A percentile compares a stretch with the other conserved stretches of the same genome.
phyloP scores from a whole-genome alignment of 495 filamentous ascomycete genomes.

The Lasiosphaeria ovina region DNA sequence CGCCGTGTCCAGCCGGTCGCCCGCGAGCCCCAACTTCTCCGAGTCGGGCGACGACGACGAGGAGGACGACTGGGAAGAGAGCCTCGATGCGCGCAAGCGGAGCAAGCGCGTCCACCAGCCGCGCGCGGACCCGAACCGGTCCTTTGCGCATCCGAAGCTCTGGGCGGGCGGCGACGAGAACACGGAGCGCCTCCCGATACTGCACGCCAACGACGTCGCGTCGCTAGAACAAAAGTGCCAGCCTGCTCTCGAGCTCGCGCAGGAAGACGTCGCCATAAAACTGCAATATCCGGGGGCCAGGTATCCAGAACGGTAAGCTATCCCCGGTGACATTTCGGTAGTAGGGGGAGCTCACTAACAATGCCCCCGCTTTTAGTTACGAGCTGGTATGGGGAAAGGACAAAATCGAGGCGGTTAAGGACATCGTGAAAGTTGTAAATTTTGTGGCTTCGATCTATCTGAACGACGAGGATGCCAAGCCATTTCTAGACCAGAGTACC shows the following conservation, averaged over 20 bases:
- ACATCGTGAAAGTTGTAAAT: constrained; percentile 78
- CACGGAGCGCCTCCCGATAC: constrained; percentile 35
- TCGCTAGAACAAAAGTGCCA: constrained; percentile 49
- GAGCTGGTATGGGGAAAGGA: constrained; percentile 74
- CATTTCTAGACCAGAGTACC: constrained; percentile 68
- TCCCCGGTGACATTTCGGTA: constrained; percentile 12
- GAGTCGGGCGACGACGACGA: constrained; percentile 33
- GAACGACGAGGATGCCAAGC: constrained; percentile 58
- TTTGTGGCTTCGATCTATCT: constrained; percentile 73
- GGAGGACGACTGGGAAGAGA: constrained; percentile 36
- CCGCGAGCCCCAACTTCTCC: constrained; percentile 28
- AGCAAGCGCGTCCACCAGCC: constrained; percentile 23
- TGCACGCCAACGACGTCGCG: constrained; percentile 70
- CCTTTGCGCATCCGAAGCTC: constrained; percentile 58
- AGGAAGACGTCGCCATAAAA: constrained; percentile 54
- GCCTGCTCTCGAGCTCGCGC: constrained; percentile 43
- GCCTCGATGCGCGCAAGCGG: constrained; percentile 34
- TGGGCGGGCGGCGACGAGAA: constrained; percentile 50
- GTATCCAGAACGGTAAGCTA: constrained; percentile 67
- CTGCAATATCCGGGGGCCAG: constrained; percentile 73
- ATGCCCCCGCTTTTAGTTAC: constrained; percentile 54
- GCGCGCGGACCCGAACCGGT: constrained; percentile 53
- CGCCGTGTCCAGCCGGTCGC: constrained; percentile 20
- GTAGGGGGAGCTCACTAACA: constrained; percentile 12
- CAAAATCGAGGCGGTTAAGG: constrained; percentile 79